These are phyloP conservation scores for Gymnopilus junonius DNA, from an alignment of 768 basidiomycete species.

Conservation along the genomic window DNA sequence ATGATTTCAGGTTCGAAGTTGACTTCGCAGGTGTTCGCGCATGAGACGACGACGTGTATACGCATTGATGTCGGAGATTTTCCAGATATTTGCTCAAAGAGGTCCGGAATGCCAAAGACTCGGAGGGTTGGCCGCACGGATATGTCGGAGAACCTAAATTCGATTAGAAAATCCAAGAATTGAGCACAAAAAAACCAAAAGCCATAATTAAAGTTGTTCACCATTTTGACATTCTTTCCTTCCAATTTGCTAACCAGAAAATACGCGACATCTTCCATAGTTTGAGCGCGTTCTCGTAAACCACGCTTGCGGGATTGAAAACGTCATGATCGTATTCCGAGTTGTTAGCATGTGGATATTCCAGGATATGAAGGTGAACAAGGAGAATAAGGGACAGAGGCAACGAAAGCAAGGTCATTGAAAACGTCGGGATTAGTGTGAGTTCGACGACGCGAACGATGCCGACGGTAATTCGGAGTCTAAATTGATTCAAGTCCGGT, in stretches of 20 bases:
- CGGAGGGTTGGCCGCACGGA: constrained; percentile 57
- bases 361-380: constrained; percentile 56
- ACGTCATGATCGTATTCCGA: constrained; percentile 54
- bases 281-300: constrained; percentile 52
- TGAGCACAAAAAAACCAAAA: neutral
- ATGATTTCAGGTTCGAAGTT: constrained; percentile 6
- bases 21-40: constrained; percentile 19
- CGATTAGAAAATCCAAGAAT: neutral
- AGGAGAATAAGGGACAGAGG: constrained; percentile 52
- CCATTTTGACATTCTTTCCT: constrained; percentile 36
- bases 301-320: constrained; percentile 49
- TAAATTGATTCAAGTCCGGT: neutral
- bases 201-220: constrained; percentile 1
- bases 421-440: neutral
- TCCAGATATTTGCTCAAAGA: constrained; percentile 57
- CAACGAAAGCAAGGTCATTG: constrained; percentile 19
- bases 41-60: constrained; percentile 31
- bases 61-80: constrained; percentile 41
- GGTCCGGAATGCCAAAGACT: constrained; percentile 54
- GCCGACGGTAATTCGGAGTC: neutral
- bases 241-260: constrained; percentile 53
- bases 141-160: constrained; percentile 47
- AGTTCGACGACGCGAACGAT: neutral
- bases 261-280: constrained; percentile 55
- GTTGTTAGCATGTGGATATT: constrained; percentile 50